Percentiles rank a stretch among this genome's conserved stretches.
These are phyloP conservation scores for Aristolochia californica DNA, from an alignment of 164 flowering plant genomes.

Conservation along the genomic window DNA sequence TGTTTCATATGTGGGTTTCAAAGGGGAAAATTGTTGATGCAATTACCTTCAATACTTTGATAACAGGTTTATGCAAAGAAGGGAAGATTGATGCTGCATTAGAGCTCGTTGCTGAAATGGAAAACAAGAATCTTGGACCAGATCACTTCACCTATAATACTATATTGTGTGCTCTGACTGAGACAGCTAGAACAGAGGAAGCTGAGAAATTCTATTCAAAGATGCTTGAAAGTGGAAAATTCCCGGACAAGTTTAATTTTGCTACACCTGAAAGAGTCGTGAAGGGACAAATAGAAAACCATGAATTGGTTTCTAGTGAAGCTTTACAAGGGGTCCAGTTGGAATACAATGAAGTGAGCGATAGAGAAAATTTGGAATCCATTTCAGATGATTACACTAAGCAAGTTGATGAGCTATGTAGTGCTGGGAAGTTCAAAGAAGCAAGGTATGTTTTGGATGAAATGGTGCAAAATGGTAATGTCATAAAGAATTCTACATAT, in stretches of 20 bases:
- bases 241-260: conserved; percentile 13
- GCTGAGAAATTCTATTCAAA: conserved; percentile 39
- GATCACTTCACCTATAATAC: conserved; percentile 43
- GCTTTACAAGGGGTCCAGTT: conserved; percentile 12
- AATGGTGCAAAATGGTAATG: conserved; percentile 35
- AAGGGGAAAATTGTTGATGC: conserved; percentile 57
- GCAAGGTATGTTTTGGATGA: conserved; percentile 46
- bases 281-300: background rate
- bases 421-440: conserved; percentile 52
- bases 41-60: conserved; percentile 61
- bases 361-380: conserved; percentile 20
- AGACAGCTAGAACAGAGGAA: conserved; percentile 44
- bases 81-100: conserved; percentile 52
- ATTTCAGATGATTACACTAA: conserved; percentile 32
- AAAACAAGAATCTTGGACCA: conserved; percentile 49
- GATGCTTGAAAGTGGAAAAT: conserved; percentile 27
- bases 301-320: background rate
- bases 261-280: conserved; percentile 1
- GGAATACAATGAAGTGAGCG: conserved; percentile 5
- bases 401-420: conserved; percentile 48
- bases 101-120: conserved; percentile 47
- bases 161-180: conserved; percentile 36
- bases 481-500: conserved; percentile 37
- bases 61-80: conserved; percentile 51
- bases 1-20: conserved; percentile 50